Base-by-base conservation (phyloP, 352 stramenopile genomes). In the Pythium brassicae region DNA sequence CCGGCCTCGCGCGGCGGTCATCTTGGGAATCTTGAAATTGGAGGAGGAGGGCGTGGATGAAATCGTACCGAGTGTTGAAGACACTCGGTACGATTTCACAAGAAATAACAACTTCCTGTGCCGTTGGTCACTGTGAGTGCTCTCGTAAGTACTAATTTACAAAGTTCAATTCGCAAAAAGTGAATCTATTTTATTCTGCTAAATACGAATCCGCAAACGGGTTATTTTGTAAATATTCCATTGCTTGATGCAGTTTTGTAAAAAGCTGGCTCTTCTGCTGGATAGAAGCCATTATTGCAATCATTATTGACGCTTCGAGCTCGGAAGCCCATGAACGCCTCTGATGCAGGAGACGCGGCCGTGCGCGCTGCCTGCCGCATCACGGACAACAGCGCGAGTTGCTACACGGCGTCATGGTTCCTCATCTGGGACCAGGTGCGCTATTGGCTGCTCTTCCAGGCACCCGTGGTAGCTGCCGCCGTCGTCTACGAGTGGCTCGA, bases 401-500 rank as follows among this genome's bases (percentile, higher is more conserved):
- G 85, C 65, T 94, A 83, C 65, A 90, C 83, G 53, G 85, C 85
- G 3, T 88, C 81, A 29, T 94, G 85, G 85, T 81, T 78, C 60
- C 76, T 94, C 55, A 71, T 92, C 19, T 87, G 82, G 71, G 74
- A 85, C 65, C 85, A 94, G 61, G 59, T 92, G 20, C 83, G 78
- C 52, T 86, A 82, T 52, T 94, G 78, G 78, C 62, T 87, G 60
- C 78, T 92, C 25, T 71, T 92, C 37, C 85, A 94, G 60, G 52
- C 80, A 47, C 80, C 85, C 17, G 68, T 93, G 14, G 49, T 89
- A 27, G 78, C 65, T 19, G 37, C 90, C 53, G 87, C 82, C 12
- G 71, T 92, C 55, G 68, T 87, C 55, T 92, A 86, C 60, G 80
- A 91, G 61, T 94, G 82, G 82, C 82, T 94, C 60, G 80, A 94